Evolutionary conservation across 2,329 filamentous ascomycete species (phyloP), one percentile per base, ranked within the genome.

Genomic region (Cercospora canescens): DNA sequence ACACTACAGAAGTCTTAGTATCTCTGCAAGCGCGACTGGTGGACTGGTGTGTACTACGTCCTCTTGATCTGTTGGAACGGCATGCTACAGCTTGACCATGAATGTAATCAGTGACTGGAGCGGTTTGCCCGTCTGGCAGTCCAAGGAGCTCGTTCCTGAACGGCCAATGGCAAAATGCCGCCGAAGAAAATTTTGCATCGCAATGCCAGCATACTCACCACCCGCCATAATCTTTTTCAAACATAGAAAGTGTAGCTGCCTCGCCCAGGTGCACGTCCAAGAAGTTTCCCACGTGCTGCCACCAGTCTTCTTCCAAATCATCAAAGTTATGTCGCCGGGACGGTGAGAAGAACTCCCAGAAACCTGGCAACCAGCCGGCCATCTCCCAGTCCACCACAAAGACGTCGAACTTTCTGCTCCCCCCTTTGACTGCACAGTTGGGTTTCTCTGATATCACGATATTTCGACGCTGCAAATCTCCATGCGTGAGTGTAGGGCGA

Each of bases 351-450:
- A 37, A 67, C 16, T 67, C 65, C 65, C 65, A 64, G 41, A 54
- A 61, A 6, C 56, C 48, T 0, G 65, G 65, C 52, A 60, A 54
- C 65, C 65, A 67, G 9, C 35, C 65, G 4, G 61, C 61, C 24
- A 48, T 48, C 16, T 67, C 65, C 65, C 65, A 67, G 28, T 67
- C 61, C n/a, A 67, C 45, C 12, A 64, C 41, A 1, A n/a, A 18
- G 1, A 64, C 12, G n/a, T 55, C 32, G 12, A 61, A 64, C 18
- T 4, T n/a, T 6, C 57, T 21, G 21, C 12, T 4, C 12, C 32
- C 32, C 7, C 8, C 37, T 16, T 39, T 18, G 28, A 16, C 26
- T 35, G n/a, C n/a, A 7, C 28, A 11, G 4, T 21, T 28, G 12
- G 12, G 2, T 11, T 16, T 56, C 28, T 63, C 35, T 3, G 35